Evolutionary conservation across 768 basidiomycete genomes (phyloP), one percentile per base, ranked within the genome.

Genomic region (Rossbeevera mucosa): DNA sequence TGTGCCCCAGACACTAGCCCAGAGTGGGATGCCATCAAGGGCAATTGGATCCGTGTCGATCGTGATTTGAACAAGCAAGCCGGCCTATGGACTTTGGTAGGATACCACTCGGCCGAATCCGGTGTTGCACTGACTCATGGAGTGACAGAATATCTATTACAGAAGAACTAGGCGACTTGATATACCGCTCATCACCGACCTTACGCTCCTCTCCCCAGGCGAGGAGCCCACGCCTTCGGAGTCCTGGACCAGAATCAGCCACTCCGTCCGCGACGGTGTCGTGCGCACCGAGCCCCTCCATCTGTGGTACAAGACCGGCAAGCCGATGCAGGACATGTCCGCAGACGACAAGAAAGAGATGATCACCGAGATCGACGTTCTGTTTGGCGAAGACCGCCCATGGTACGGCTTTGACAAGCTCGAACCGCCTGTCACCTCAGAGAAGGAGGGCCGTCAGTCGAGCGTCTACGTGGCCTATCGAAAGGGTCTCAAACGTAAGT

Each of bases 291-390:
- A 80, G 21, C 78, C 83, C 3, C 72, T 89, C 12, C 87, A 74
- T 64, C 61, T 95, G 18, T 96, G 92, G 91, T 94, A 92, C 71
- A 79, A 78, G 57, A 68, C 76, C 8, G 85, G 82, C 7, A 87
- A 88, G 62, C 80, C 85, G 1, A 71, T 81, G 31, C 72, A 71
- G 14, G 76, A 84, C 20, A 83, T 90, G 80, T 73, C 70, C n/a
- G 48, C 73, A 8, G 76, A 77, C 36, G 80, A 87, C 59, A 75
- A 77, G 54, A 64, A 74, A 29, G 73, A 85, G 40, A 71, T 93
- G 22, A 81, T 98, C 61, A 97, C 94, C 1, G 94, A 98, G 67
- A 56, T 98, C n/a, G 94, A 98, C 63, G 77, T 97, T 3, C 69
- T 91, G 0, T 96, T 83, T 63, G 95, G 95, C 5, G 85, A 92